phyloP scores from a whole-genome alignment of 1,139 yeast genomes.

The Pichia sp. region DNA sequence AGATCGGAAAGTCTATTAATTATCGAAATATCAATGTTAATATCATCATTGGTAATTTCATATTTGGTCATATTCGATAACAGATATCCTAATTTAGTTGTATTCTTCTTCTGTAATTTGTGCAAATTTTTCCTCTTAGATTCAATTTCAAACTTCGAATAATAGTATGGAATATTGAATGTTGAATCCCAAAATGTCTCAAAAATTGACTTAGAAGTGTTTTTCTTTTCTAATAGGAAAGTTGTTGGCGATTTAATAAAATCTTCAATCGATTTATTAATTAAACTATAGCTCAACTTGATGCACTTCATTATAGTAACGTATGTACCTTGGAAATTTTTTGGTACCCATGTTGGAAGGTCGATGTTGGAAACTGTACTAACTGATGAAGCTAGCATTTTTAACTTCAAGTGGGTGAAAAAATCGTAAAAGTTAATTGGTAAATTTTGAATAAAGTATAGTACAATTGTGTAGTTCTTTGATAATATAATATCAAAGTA shows the following conservation, averaged over 20 bases:
- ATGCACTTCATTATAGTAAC: not conserved
- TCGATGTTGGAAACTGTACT: not conserved
- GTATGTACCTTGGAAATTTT: not conserved
- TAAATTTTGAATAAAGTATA: constrained; percentile 32
- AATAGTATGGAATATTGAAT: constrained; percentile 32
- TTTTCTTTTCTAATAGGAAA: constrained; percentile 19
- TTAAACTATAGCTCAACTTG: constrained; percentile 4
- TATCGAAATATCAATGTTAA: not conserved
- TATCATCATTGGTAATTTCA: constrained; percentile 1
- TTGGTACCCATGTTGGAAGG: constrained; percentile 26
- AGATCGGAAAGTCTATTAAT: not conserved
- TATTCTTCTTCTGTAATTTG: constrained; percentile 26
- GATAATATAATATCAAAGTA: constrained; percentile 31
- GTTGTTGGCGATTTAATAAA: constrained; percentile 23
- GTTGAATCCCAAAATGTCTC: constrained; percentile 24
- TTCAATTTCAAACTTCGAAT: constrained; percentile 28
- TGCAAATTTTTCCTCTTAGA: constrained; percentile 23
- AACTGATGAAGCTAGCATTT: not conserved
- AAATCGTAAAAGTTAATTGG: constrained; percentile 24
- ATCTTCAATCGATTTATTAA: constrained; percentile 10
- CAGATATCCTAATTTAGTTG: constrained; percentile 32
- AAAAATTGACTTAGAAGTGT: constrained; percentile 14
- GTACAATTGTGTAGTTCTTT: constrained; percentile 23
- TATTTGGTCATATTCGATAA: constrained; percentile 29
- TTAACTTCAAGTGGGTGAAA: not conserved